These are phyloP conservation scores for Aciculoconidium aculeatum DNA, from an alignment of 805 yeast genomes.

Conservation along the genomic window DNA sequence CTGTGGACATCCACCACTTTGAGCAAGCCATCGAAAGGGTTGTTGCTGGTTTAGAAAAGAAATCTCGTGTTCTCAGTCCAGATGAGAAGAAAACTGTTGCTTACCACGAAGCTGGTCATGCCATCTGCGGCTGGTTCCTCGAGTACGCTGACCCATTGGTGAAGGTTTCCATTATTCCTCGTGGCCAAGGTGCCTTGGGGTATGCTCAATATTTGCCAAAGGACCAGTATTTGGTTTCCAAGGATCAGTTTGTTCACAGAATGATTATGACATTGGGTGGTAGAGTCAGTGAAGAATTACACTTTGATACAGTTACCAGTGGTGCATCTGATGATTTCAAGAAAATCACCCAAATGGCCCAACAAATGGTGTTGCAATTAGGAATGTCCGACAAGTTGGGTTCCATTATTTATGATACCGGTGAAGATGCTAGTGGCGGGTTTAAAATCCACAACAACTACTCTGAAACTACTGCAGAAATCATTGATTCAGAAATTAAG, in stretches of 20 bases:
- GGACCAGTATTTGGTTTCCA: slow-evolving; percentile 73
- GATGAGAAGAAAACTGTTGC: slow-evolving; percentile 85
- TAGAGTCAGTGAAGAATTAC: slow-evolving; percentile 84
- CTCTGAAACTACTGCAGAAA: slow-evolving; percentile 63
- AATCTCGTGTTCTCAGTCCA: slow-evolving; percentile 68
- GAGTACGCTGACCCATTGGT: slow-evolving; percentile 84
- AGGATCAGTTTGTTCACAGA: slow-evolving; percentile 71
- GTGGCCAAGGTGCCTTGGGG: slow-evolving; percentile 94
- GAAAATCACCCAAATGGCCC: slow-evolving; percentile 84
- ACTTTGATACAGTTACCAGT: slow-evolving; percentile 80
- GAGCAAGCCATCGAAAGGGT: slow-evolving; percentile 93
- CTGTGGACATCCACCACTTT: slow-evolving; percentile 66
- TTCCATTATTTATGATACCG: slow-evolving; percentile 48
- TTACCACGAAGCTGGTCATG: slow-evolving; percentile 96
- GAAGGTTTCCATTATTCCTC: slow-evolving; percentile 90
- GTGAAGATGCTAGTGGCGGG: slow-evolving; percentile 40
- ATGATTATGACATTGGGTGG: slow-evolving; percentile 97
- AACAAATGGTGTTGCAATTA: slow-evolving; percentile 78
- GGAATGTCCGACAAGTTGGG: slow-evolving; percentile 89
- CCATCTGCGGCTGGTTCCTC: slow-evolving; percentile 91
- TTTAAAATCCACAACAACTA: slow-evolving; percentile 54
- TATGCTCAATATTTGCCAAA: slow-evolving; percentile 93
- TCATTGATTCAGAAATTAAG: slow-evolving; percentile 66
- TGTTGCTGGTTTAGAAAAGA: slow-evolving; percentile 89
- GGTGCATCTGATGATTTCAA: slow-evolving; percentile 94